Percentiles rank a stretch among this genome's conserved stretches.
These are phyloP conservation scores for Metschnikowia lunata DNA, from an alignment of 805 yeast genomes.

Conservation along the genomic window DNA sequence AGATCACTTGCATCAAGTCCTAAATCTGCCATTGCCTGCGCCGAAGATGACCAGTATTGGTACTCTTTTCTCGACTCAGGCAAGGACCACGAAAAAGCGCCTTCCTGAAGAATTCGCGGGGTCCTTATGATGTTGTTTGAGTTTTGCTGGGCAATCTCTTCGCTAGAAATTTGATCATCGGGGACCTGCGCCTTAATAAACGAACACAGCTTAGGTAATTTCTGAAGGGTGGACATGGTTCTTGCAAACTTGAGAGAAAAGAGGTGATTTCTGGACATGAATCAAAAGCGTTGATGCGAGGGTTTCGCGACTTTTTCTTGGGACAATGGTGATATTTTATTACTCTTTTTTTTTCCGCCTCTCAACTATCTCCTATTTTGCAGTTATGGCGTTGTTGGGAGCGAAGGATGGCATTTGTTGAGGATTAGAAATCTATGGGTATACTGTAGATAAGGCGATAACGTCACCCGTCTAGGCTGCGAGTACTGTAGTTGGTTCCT, in stretches of 20 bases:
- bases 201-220: conserved; percentile 27
- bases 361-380: too few relatives aligned
- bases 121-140: conserved; percentile 28
- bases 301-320: too few relatives aligned
- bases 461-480: too few relatives aligned
- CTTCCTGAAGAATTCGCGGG: conserved; percentile 43
- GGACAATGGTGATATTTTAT: too few relatives aligned
- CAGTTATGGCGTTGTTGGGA: too few relatives aligned
- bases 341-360: too few relatives aligned
- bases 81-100: conserved; percentile 67
- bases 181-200: conserved; percentile 28
- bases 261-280: background rate
- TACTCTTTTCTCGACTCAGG: conserved; percentile 61
- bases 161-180: conserved; percentile 26
- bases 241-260: conserved; percentile 2
- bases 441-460: too few relatives aligned
- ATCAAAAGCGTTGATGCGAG: too few relatives aligned
- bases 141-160: conserved; percentile 27
- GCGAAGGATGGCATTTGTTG: too few relatives aligned
- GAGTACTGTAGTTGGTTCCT: too few relatives aligned
- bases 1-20: conserved; percentile 43
- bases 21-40: conserved; percentile 56
- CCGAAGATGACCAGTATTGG: conserved; percentile 54
- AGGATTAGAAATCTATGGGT: too few relatives aligned
- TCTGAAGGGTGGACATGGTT: conserved; percentile 20